Conservation (phyloP, 768 basidiomycete genomes). For the Tricholoma matsutake region DNA sequence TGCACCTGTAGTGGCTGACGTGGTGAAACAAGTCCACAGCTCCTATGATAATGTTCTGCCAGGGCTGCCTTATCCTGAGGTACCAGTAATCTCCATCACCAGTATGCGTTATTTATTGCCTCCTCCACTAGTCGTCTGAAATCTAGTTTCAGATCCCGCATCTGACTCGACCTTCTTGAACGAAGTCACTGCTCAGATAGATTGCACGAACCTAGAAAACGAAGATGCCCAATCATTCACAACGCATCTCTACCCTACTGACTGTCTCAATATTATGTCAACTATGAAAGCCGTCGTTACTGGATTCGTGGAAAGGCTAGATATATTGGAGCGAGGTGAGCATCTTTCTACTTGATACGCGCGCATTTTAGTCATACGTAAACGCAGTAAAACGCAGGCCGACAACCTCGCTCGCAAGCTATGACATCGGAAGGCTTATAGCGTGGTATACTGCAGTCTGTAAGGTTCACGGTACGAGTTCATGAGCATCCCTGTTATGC, state of each 20-base stretch:
- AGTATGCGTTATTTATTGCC: slow-evolving; percentile 33
- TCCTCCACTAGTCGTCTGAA: background rate
- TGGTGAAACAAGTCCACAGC: slow-evolving; percentile 40
- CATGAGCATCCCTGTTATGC: background rate
- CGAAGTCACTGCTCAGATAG: slow-evolving; percentile 37
- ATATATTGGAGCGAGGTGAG: slow-evolving; percentile 23
- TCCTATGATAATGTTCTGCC: slow-evolving; percentile 47
- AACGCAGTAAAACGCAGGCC: slow-evolving; percentile 44
- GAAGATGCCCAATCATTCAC: slow-evolving; percentile 24
- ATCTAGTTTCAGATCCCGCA: slow-evolving; percentile 34
- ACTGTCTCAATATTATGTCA: slow-evolving; percentile 48
- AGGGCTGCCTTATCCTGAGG: slow-evolving; percentile 56
- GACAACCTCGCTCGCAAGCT: slow-evolving; percentile 50
- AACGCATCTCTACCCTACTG: slow-evolving; percentile 54
- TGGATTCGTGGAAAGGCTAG: slow-evolving; percentile 45
- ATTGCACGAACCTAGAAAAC: slow-evolving; percentile 18
- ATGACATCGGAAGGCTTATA: slow-evolving; percentile 58
- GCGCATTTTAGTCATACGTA: background rate
- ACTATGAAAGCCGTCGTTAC: slow-evolving; percentile 55
- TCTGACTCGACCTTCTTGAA: slow-evolving; percentile 46
- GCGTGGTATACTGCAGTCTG: slow-evolving; percentile 54
- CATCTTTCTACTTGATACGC: background rate
- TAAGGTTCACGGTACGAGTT: slow-evolving; percentile 33
- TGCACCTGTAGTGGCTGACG: slow-evolving; percentile 41
- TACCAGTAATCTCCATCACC: slow-evolving; percentile 57